Conservation (phyloP, 2,329 filamentous ascomycete species). For the Gremmenia infestans region DNA sequence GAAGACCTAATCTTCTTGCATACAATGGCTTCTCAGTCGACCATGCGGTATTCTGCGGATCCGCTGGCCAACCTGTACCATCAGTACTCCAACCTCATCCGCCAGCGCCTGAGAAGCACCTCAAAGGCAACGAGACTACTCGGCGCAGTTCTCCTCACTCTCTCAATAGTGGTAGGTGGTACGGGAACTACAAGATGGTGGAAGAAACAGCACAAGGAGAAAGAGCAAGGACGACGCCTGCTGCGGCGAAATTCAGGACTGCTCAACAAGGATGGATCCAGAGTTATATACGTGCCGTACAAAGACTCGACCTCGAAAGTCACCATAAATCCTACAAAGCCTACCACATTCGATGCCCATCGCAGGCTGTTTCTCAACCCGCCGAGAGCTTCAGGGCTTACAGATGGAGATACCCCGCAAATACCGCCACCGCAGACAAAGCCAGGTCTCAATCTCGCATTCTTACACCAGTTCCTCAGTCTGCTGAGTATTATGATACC, state of each 20-base stretch:
- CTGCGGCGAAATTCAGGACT: slow-evolving; percentile 89
- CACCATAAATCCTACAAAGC: slow-evolving; percentile 83
- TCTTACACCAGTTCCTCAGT: slow-evolving; percentile 93
- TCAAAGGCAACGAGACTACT: slow-evolving; percentile 69
- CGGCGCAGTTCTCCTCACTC: slow-evolving; percentile 67
- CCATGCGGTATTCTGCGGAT: slow-evolving; percentile 65
- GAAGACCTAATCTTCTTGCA: not conserved
- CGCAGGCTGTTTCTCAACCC: slow-evolving; percentile 88
- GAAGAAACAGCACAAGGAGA: slow-evolving; percentile 67
- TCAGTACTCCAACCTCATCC: slow-evolving; percentile 51
- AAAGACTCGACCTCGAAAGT: slow-evolving; percentile 85
- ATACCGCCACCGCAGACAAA: slow-evolving; percentile 89
- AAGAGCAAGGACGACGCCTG: slow-evolving; percentile 75
- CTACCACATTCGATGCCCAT: slow-evolving; percentile 93
- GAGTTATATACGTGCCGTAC: slow-evolving; percentile 93
- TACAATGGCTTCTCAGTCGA: slow-evolving; percentile 83
- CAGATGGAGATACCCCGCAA: slow-evolving; percentile 56
- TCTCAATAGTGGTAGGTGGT: slow-evolving; percentile 73
- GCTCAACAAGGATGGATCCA: slow-evolving; percentile 87
- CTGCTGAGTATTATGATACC: slow-evolving; percentile 97
- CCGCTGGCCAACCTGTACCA: slow-evolving; percentile 60
- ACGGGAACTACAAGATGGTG: slow-evolving; percentile 79
- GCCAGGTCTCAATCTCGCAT: slow-evolving; percentile 89
- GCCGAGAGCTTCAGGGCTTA: slow-evolving; percentile 73
- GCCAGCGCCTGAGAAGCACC: slow-evolving; percentile 53